Evolutionary conservation across 352 stramenopile species (phyloP).

Genomic region (Pythium sukuiense): DNA sequence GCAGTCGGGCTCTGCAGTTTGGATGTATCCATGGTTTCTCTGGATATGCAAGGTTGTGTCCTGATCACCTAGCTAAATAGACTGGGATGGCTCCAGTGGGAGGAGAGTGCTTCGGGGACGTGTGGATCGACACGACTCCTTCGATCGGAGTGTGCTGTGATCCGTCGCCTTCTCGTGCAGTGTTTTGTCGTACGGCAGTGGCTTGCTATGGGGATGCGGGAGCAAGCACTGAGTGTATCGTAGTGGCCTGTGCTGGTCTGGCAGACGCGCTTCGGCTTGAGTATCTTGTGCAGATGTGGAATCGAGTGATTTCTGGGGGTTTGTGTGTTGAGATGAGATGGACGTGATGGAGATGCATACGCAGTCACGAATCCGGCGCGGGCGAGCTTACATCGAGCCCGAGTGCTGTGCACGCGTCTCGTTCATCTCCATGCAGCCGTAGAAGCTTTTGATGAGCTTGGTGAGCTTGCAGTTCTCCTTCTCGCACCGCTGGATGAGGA

Average conservation of each 20-base stretch:
- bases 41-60: constrained; percentile 18
- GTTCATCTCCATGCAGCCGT: constrained; percentile 51
- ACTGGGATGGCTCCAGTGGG: not conserved
- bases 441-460: constrained; percentile 36
- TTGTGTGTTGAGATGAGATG: constrained; percentile 1
- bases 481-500: constrained; percentile 37
- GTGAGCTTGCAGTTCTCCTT: constrained; percentile 32
- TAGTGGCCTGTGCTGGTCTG: not conserved
- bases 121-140: constrained; percentile 1
- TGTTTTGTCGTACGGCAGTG: constrained; percentile 2
- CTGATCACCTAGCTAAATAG: constrained; percentile 22
- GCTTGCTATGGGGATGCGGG: not conserved
- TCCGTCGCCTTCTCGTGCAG: not conserved
- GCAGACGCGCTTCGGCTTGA: constrained; percentile 11
- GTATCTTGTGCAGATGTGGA: constrained; percentile 28
- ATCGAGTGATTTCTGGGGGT: not conserved
- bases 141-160: constrained; percentile 17
- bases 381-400: constrained; percentile 48
- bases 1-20: not conserved
- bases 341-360: not conserved
- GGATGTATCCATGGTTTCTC: not conserved
- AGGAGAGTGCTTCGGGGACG: not conserved
- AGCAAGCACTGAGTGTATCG: not conserved
- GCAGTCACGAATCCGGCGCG: not conserved
- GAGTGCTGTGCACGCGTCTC: constrained; percentile 35